Evolutionary conservation across 225 moss, liverwort and hornwort genomes (phyloP).

Genomic region (Ulota crispa): DNA sequence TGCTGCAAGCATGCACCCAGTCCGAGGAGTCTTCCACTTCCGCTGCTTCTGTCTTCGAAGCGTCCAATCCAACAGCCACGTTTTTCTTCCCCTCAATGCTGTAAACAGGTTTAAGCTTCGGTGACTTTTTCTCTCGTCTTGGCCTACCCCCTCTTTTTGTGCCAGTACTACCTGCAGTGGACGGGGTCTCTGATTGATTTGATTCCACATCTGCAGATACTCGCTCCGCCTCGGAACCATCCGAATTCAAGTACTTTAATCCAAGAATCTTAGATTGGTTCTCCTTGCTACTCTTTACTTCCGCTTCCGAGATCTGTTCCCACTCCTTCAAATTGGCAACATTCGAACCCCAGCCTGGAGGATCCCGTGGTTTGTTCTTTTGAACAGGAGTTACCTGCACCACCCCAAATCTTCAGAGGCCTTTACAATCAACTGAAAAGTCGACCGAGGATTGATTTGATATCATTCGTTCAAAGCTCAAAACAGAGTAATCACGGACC

Average conservation of each 20-base stretch:
- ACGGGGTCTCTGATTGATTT: slow-evolving; percentile 31
- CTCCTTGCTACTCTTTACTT: slow-evolving; percentile 19
- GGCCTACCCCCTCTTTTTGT: slow-evolving; percentile 19
- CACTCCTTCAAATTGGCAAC: slow-evolving; percentile 82
- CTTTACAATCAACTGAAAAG: not conserved
- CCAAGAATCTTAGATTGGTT: slow-evolving; percentile 76
- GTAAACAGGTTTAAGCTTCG: slow-evolving; percentile 34
- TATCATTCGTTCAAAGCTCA: not conserved
- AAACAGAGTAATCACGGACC: not conserved
- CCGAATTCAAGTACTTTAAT: slow-evolving; percentile 57
- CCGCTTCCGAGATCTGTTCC: slow-evolving; percentile 71
- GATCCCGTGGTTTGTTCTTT: slow-evolving; percentile 49
- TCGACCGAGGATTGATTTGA: not conserved
- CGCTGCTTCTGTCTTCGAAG: slow-evolving; percentile 55
- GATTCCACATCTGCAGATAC: slow-evolving; percentile 28
- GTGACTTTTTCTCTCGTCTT: slow-evolving; percentile 40
- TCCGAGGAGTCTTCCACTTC: slow-evolving; percentile 44
- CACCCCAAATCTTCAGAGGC: slow-evolving; percentile 10
- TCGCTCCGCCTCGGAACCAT: slow-evolving; percentile 35
- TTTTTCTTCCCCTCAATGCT: slow-evolving; percentile 63
- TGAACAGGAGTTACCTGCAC: slow-evolving; percentile 58
- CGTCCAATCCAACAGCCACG: slow-evolving; percentile 63
- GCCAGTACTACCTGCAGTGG: slow-evolving; percentile 25
- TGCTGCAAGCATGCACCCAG: slow-evolving; percentile 71
- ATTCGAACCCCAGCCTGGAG: slow-evolving; percentile 85